Evolutionary conservation across 2,329 filamentous ascomycete species (phyloP).

Genomic region (Zasmidium citrigriseum): DNA sequence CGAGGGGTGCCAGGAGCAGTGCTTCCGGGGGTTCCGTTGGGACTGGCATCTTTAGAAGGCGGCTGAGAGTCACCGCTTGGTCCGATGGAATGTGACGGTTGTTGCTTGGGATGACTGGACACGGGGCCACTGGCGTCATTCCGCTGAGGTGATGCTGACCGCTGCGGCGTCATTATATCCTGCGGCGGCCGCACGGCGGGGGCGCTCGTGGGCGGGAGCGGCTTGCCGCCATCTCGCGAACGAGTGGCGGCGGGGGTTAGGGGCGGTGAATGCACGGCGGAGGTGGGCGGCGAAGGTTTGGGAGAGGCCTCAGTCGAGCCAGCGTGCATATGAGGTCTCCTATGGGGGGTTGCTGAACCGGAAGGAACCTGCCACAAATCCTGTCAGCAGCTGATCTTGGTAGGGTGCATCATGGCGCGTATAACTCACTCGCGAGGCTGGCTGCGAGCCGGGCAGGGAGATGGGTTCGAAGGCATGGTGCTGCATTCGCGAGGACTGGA

Average conservation of each 20-base stretch:
- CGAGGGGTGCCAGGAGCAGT: constrained; percentile 56
- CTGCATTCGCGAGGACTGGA: constrained; percentile 81
- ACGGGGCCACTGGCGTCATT: constrained; percentile 37
- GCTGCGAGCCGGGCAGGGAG: constrained; percentile 84
- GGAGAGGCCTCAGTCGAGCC: constrained; percentile 54
- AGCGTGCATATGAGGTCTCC: constrained; percentile 46
- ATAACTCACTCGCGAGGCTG: constrained; percentile 73
- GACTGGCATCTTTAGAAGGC: constrained; percentile 60
- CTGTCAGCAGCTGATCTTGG: constrained; percentile 25
- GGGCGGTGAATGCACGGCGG: constrained; percentile 81
- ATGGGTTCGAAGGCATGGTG: constrained; percentile 89
- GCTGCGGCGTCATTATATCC: constrained; percentile 66
- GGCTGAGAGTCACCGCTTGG: constrained; percentile 56
- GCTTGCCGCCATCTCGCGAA: constrained; percentile 53
- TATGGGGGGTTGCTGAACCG: constrained; percentile 40
- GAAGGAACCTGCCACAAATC: constrained; percentile 48
- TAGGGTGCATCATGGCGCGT: neutral
- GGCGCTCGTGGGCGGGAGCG: constrained; percentile 19
- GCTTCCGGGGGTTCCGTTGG: constrained; percentile 59
- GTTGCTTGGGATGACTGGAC: constrained; percentile 49
- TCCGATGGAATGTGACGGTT: constrained; percentile 58
- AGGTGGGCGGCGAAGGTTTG: constrained; percentile 65
- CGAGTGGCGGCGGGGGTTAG: constrained; percentile 81
- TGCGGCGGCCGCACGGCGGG: constrained; percentile 42
- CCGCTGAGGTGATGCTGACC: constrained; percentile 36